Percentiles rank a stretch among this genome's conserved stretches.
phyloP scores from a whole-genome alignment of 1,284 basidiomycete genomes.

The Ceratobasidium sp. region DNA sequence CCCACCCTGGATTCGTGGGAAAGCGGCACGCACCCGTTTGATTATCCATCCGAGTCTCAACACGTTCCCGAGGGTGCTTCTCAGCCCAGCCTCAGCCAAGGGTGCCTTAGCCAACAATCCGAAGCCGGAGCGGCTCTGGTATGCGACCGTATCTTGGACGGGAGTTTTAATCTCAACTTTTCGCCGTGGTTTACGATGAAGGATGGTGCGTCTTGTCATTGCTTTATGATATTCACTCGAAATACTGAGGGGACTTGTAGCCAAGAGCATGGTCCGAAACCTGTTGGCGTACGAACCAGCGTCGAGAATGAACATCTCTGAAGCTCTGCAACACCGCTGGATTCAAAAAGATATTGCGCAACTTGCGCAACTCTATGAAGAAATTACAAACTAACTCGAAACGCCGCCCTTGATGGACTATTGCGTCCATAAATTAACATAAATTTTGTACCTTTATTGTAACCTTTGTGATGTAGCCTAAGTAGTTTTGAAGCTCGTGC shows the following conservation, averaged over 20 bases:
- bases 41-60: slow-evolving; percentile 53
- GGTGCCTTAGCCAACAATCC: slow-evolving; percentile 14
- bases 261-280: slow-evolving; percentile 45
- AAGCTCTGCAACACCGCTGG: slow-evolving; percentile 54
- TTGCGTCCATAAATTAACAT: background rate
- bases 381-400: slow-evolving; percentile 41
- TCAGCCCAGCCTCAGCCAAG: background rate
- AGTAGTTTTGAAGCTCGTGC: no score
- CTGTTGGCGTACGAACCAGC: slow-evolving; percentile 65
- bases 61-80: slow-evolving; percentile 15
- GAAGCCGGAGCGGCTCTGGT: slow-evolving; percentile 19
- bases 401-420: background rate
- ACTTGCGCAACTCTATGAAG: slow-evolving; percentile 65
- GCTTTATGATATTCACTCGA: background rate
- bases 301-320: slow-evolving; percentile 50
- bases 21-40: slow-evolving; percentile 78
- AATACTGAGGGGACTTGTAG: slow-evolving; percentile 38
- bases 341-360: slow-evolving; percentile 65
- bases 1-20: background rate
- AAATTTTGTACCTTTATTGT: background rate
- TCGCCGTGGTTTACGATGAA: slow-evolving; percentile 62
- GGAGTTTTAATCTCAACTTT: slow-evolving; percentile 62
- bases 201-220: slow-evolving; percentile 59
- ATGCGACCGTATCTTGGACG: slow-evolving; percentile 65
- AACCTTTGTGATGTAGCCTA: no score